Conservation (phyloP, 2,329 filamentous ascomycete species). For the Xylaria hypoxylon region DNA sequence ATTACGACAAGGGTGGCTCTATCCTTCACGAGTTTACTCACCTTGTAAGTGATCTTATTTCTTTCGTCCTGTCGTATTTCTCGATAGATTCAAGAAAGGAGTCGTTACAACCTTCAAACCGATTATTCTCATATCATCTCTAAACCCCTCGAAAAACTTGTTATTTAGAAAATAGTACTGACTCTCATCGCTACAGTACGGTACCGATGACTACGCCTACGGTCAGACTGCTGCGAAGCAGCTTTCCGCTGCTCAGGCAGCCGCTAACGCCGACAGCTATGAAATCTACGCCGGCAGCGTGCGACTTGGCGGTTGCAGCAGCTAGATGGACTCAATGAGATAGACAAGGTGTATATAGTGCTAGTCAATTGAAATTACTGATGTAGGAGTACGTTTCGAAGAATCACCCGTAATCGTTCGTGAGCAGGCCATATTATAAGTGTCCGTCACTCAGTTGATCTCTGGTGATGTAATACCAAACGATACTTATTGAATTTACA, state of each 20-base stretch:
- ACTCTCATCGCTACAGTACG: conserved; percentile 30
- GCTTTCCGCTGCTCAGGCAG: conserved; percentile 36
- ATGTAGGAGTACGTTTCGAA: neutral
- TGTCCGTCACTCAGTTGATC: neutral
- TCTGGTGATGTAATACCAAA: neutral
- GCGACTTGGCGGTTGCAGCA: conserved; percentile 41
- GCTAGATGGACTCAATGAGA: conserved; percentile 27
- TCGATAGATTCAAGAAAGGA: neutral
- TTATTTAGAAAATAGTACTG: conserved; percentile 12
- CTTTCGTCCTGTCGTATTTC: neutral
- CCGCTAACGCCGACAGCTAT: conserved; percentile 41
- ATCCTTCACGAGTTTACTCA: conserved; percentile 41
- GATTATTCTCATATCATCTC: neutral
- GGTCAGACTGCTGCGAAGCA: conserved; percentile 34
- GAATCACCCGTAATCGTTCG: neutral
- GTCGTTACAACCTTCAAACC: neutral
- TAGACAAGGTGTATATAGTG: conserved; percentile 22
- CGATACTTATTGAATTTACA: neutral
- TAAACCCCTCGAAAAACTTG: neutral
- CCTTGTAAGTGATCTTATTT: conserved; percentile 26
- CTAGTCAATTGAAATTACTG: neutral
- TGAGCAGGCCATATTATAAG: neutral
- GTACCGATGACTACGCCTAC: conserved; percentile 40
- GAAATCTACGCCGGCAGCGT: conserved; percentile 43
- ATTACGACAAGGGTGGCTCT: conserved; percentile 39